A percentile compares a stretch with the other conserved stretches of the same genome.
These are phyloP conservation scores for Inga laurina DNA, from an alignment of 306 rosid genomes.

Conservation along the genomic window DNA sequence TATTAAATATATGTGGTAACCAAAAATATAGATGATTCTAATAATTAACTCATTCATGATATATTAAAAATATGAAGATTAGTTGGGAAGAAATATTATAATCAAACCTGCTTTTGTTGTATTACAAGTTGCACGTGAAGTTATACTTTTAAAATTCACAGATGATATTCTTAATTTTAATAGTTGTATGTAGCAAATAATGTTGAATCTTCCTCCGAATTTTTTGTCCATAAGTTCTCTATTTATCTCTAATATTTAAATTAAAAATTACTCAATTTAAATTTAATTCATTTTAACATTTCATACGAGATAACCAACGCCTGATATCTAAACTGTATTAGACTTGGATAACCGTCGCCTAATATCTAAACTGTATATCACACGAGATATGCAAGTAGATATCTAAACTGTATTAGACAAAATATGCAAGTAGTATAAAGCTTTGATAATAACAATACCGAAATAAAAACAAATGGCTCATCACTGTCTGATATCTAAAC, in stretches of 20 bases:
- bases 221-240: not conserved
- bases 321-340: no score
- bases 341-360: no score
- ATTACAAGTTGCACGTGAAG: not conserved
- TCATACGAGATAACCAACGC: no score
- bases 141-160: not conserved
- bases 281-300: no score
- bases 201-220: not conserved
- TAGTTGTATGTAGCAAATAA: not conserved
- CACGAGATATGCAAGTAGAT: no score
- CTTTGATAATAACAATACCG: no score
- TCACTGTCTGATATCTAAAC: no score
- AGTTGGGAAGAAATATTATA: not conserved
- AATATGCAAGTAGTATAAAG: no score
- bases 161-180: not conserved
- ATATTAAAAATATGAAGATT: not conserved
- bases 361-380: no score
- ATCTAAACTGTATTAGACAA: no score
- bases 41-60: not conserved
- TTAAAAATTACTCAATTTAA: no score
- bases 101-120: not conserved
- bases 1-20: not conserved
- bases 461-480: no score
- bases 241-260: not conserved
- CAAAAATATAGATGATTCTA: not conserved